Percentiles rank a stretch among this genome's conserved stretches.
Evolutionary conservation across 1,284 basidiomycete genomes (phyloP).

Genomic region (Porogramme epimiltina): DNA sequence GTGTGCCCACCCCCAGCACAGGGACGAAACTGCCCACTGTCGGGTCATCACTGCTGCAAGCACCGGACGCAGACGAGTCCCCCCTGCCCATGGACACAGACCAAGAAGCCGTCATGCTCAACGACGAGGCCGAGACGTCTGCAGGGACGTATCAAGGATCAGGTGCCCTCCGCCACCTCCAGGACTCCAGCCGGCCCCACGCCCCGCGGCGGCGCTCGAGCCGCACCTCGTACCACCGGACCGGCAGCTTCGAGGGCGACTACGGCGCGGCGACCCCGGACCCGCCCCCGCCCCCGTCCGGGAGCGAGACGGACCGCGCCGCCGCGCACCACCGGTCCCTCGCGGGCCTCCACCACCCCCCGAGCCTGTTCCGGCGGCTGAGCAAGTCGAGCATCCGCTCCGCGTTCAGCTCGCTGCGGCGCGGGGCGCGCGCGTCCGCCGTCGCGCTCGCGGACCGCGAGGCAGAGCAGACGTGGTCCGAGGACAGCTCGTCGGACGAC

Average conservation of each 20-base stretch:
- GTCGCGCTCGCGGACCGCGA: conserved; percentile 33
- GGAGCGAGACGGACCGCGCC: conserved; percentile 14
- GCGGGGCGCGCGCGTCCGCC: conserved; percentile 19
- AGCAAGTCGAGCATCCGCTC: conserved; percentile 53
- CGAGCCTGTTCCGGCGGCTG: conserved; percentile 35
- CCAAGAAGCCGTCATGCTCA: conserved; percentile 36
- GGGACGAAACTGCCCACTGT: conserved; percentile 24
- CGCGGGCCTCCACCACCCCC: conserved; percentile 1
- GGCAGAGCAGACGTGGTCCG: conserved; percentile 50
- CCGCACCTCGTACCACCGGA: conserved; percentile 5
- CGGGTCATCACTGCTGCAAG: background rate
- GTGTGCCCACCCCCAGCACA: conserved; percentile 24
- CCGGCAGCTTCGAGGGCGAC: conserved; percentile 19
- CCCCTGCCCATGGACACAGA: conserved; percentile 66
- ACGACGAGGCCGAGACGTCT: conserved; percentile 30
- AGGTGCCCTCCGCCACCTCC: too few species aligned
- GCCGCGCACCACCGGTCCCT: conserved; percentile 3
- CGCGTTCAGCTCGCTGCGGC: conserved; percentile 39
- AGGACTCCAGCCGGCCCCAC: conserved; percentile 11
- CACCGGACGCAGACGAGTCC: conserved; percentile 39
- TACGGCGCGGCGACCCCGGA: conserved; percentile 32
- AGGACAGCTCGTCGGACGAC: conserved; percentile 67
- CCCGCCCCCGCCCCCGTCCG: conserved; percentile 25
- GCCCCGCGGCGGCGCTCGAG: conserved; percentile 18
- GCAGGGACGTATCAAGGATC: background rate